A percentile compares a stretch with the other conserved stretches of the same genome.
These are phyloP conservation scores for Plasmodium fragile DNA, from an alignment of 169 alveolate species.

Conservation along the genomic window DNA sequence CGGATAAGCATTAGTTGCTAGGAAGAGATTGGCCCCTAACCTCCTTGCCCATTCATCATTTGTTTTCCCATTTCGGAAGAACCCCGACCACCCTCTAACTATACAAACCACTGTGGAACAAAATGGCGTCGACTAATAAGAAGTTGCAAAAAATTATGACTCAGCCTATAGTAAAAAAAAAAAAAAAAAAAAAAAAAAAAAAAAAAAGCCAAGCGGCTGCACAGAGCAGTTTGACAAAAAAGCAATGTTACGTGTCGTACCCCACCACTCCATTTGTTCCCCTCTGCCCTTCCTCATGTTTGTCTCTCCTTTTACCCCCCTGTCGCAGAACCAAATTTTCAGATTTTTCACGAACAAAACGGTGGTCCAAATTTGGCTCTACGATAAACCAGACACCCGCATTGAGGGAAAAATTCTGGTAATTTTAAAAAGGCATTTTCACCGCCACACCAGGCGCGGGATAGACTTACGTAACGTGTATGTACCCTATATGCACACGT, in stretches of 20 bases:
- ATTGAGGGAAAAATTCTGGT: conserved; percentile 94
- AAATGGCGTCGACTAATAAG: conserved; percentile 83
- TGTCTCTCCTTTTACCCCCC: conserved; percentile 13
- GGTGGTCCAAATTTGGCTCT: conserved; percentile 96
- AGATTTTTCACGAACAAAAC: conserved; percentile 93
- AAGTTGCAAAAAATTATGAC: conserved; percentile 93
- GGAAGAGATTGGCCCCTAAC: not conserved
- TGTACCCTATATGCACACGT: not conserved
- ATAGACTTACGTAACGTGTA: not conserved
- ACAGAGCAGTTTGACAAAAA: not conserved
- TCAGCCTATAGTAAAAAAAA: conserved; percentile 89
- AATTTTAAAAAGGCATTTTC: conserved; percentile 44
- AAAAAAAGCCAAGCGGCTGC: not conserved
- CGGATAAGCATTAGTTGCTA: not conserved
- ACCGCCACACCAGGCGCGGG: not conserved
- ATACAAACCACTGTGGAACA: conserved; percentile 15
- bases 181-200: conserved; percentile 28
- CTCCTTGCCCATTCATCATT: not conserved
- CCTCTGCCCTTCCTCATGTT: not conserved
- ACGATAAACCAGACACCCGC: conserved; percentile 91
- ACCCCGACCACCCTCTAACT: not conserved
- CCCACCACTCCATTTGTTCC: not conserved
- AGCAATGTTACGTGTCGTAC: not conserved
- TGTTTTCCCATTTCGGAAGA: not conserved
- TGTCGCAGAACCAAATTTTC: conserved; percentile 92